Percentiles rank a stretch among this genome's conserved stretches.
phyloP scores from a whole-genome alignment of 768 basidiomycete species.

The Rhodotorula kratochvilovae region DNA sequence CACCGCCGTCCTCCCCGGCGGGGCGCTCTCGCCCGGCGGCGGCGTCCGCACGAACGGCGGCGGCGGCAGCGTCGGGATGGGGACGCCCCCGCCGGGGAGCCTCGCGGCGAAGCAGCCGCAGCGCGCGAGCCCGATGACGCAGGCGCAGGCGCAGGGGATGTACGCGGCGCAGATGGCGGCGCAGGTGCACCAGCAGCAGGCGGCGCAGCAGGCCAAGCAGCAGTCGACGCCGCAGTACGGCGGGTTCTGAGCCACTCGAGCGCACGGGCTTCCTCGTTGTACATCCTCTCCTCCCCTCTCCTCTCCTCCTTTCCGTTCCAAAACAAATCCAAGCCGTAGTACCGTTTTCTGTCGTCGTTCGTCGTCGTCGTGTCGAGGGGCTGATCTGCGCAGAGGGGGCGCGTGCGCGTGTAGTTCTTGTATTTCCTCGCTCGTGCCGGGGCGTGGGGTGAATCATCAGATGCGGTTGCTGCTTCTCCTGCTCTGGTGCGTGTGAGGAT shows the following conservation, averaged over 20 bases:
- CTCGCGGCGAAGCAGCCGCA: neutral
- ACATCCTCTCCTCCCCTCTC: neutral
- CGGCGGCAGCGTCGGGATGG: no score
- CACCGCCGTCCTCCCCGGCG: neutral
- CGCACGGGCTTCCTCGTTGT: neutral
- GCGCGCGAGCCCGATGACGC: neutral
- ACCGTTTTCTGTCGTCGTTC: neutral
- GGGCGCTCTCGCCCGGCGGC: neutral
- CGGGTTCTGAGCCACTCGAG: neutral
- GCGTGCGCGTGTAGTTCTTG: neutral
- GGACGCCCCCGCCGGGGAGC: neutral
- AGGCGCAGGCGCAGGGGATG: neutral
- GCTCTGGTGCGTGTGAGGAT: no score
- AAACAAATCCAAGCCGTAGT: neutral
- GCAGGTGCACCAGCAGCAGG: neutral
- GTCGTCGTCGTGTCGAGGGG: neutral
- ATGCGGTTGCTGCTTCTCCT: no score
- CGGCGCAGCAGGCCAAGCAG: neutral
- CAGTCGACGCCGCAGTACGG: slow-evolving; percentile 4
- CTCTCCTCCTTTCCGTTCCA: neutral
- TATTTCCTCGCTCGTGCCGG: neutral
- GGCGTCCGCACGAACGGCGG: neutral
- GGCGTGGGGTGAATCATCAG: neutral
- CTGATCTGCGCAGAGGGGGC: neutral
- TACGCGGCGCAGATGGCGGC: neutral